phyloP scores from a whole-genome alignment of 257 asterid genomes.

The Solanum rostratum region DNA sequence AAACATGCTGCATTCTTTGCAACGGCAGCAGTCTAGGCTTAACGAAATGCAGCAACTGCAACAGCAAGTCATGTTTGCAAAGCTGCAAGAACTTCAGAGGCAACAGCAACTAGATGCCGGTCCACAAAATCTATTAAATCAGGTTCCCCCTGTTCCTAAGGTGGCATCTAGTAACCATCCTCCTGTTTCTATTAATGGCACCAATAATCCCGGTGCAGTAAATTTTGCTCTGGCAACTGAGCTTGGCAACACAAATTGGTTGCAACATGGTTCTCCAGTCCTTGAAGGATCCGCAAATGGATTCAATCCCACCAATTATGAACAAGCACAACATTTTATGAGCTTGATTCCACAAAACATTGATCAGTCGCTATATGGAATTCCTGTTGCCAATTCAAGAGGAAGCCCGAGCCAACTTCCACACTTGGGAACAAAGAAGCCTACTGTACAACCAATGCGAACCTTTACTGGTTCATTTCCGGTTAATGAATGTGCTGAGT shows the following conservation, averaged over 20 bases:
- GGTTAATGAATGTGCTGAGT: conserved; percentile 28
- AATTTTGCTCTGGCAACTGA: conserved; percentile 44
- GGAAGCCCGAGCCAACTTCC: conserved; percentile 46
- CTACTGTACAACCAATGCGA: conserved; percentile 35
- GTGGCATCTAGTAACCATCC: conserved; percentile 54
- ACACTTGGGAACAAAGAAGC: conserved; percentile 34
- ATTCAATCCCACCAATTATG: conserved; percentile 34
- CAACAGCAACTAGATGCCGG: conserved; percentile 34
- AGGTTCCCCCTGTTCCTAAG: conserved; percentile 28
- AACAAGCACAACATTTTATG: conserved; percentile 33
- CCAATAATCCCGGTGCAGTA: conserved; percentile 35
- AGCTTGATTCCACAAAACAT: conserved; percentile 50
- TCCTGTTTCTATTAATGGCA: conserved; percentile 25
- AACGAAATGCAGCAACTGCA: conserved; percentile 68
- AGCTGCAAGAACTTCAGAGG: conserved; percentile 21
- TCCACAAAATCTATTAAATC: conserved; percentile 37
- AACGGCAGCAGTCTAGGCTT: conserved; percentile 57
- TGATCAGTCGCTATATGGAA: conserved; percentile 81
- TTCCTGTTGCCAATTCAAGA: conserved; percentile 71
- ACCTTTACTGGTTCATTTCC: conserved; percentile 34
- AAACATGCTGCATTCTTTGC: conserved; percentile 53
- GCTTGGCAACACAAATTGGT: conserved; percentile 46
- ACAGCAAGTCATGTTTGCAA: conserved; percentile 57
- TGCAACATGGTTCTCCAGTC: conserved; percentile 41
- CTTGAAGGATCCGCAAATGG: conserved; percentile 54